Base-by-base conservation (phyloP, 78 protist species). In the Planoprotostelium fungivorum region DNA sequence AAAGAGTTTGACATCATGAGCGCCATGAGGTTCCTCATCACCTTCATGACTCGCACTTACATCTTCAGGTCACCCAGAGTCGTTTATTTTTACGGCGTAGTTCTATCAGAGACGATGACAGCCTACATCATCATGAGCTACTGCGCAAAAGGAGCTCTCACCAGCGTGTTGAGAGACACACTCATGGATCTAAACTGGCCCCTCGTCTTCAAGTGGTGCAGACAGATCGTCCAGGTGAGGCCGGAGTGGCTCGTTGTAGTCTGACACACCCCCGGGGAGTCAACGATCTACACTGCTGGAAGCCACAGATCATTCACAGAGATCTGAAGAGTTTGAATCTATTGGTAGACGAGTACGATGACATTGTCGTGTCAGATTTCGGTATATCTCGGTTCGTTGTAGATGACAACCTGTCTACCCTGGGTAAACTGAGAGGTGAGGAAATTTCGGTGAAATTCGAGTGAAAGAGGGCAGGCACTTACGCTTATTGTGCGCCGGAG, bases 31-130 rank as follows among this genome's bases (percentile, higher is more conserved):
- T 92, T 90, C 1, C 90, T 25, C 5, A 5, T 16, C 16, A 25
- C 73, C 31, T 51, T 51, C 16, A 16, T 25, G n/a, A n/a, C n/a
- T n/a, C n/a, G n/a, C n/a, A n/a, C n/a, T n/a, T n/a, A 51, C 5
- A 25, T 51, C 16, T 16, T 25, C 73, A 51, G 88, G n/a, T 87
- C 88, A 1, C 92, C 96, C 35, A 90, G 90, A 34, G 91, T 94
- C 16, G 95, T 93, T 31, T 94, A 94, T 36, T 94, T 94, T 83
- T 94, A 94, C 90, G 96, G 96, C 36, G 91, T 91, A 88, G 94
- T 94, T 31, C 23, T 94, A 5, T 51, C 73, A 29, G 93, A 94
- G 63, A 92, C 96, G 36, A 89, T 86, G 90, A 88, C 35, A 28
- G 35, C 88, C 34, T 89, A 92, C 34, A 89, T 94, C 88, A 89